A percentile compares a stretch with the other conserved stretches of the same genome.
phyloP scores from a whole-genome alignment of 106 monocot genomes.

The Dioscorea dumetorum region DNA sequence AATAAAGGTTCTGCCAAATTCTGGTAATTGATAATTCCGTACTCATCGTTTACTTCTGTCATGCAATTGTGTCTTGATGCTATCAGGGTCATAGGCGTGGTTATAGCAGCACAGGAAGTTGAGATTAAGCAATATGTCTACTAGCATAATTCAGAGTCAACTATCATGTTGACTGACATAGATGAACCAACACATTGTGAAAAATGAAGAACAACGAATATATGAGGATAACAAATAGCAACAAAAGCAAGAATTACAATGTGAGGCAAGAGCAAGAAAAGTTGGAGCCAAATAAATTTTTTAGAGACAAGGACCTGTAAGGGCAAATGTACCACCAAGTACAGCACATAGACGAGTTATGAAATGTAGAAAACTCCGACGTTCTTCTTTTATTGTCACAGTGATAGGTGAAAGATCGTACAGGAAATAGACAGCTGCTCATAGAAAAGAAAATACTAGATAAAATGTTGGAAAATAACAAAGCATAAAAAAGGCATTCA shows the following conservation, averaged over 20 bases:
- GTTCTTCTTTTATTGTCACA: constrained; percentile 90
- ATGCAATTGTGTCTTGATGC: too few species aligned
- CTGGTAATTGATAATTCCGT: too few species aligned
- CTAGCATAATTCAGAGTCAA: background rate
- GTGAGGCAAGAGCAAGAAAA: background rate
- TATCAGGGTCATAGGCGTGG: too few species aligned
- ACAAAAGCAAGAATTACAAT: background rate
- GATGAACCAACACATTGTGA: background rate
- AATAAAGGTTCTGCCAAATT: too few species aligned
- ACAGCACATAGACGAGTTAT: constrained; percentile 95
- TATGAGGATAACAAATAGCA: background rate
- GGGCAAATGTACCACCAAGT: constrained; percentile 97
- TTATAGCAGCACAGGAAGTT: too few species aligned
- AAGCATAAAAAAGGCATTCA: background rate
- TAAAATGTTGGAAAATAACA: background rate
- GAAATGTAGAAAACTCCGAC: constrained; percentile 97
- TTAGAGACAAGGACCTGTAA: constrained; percentile 58
- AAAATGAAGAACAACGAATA: background rate
- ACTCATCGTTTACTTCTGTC: too few species aligned
- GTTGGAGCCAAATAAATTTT: background rate
- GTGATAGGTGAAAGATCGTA: constrained; percentile 98
- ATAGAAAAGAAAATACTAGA: constrained; percentile 6
- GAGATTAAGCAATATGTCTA: too few species aligned
- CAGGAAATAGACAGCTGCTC: constrained; percentile 86
- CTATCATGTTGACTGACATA: background rate